Evolutionary conservation across 2,329 filamentous ascomycete genomes (phyloP).

Genomic region (Lojkania enalia): DNA sequence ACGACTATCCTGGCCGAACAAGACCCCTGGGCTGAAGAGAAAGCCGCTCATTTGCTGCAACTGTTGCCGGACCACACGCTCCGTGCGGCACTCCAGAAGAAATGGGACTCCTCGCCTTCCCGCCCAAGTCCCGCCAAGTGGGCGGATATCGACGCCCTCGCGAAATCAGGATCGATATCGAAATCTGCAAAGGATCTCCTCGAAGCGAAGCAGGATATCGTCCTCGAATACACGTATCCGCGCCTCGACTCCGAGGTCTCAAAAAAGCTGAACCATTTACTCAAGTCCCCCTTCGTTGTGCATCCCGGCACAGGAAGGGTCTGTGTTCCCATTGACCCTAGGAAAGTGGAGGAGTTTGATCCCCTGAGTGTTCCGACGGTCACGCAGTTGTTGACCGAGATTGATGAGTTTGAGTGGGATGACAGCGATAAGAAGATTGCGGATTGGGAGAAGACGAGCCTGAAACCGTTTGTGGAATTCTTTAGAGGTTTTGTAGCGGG

Average conservation of each 20-base stretch:
- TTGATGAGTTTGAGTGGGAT: conserved; percentile 73
- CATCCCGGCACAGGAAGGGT: conserved; percentile 93
- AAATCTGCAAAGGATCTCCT: conserved; percentile 75
- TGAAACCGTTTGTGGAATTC: conserved; percentile 89
- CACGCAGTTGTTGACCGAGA: conserved; percentile 77
- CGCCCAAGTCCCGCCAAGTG: conserved; percentile 82
- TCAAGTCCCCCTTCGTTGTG: conserved; percentile 95
- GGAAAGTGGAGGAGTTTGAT: conserved; percentile 77
- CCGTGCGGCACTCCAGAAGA: conserved; percentile 77
- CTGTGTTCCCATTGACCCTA: conserved; percentile 89
- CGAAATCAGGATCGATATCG: conserved; percentile 72
- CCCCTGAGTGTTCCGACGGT: conserved; percentile 89
- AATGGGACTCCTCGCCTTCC: conserved; percentile 84
- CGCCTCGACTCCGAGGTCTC: conserved; percentile 95
- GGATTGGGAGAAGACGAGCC: conserved; percentile 96
- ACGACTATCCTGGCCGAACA: conserved; percentile 79
- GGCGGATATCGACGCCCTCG: conserved; percentile 88
- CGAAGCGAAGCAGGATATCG: conserved; percentile 92
- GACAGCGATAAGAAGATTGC: conserved; percentile 59
- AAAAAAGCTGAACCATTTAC: conserved; percentile 96
- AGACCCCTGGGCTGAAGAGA: conserved; percentile 79
- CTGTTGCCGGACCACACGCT: conserved; percentile 81
- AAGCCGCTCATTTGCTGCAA: conserved; percentile 76
- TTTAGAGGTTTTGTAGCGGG: conserved; percentile 80
- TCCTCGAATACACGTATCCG: conserved; percentile 97